Evolutionary conservation across 139 green algal genomes (phyloP).

Genomic region (Tetradesmus obliquus): DNA sequence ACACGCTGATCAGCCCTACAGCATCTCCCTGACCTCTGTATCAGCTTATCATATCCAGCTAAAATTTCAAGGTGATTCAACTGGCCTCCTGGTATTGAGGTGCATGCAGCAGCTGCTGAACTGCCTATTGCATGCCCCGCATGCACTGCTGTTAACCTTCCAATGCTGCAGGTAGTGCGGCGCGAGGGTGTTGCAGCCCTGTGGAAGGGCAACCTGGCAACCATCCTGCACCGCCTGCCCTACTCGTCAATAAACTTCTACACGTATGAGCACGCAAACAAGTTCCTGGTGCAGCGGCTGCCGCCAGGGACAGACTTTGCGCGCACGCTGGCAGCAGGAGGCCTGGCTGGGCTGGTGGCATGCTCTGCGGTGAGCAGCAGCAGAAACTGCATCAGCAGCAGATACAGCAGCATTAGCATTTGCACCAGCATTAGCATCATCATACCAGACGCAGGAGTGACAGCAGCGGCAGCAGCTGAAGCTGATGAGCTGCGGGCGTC

Average conservation of each 20-base stretch:
- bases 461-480: constrained; percentile 5
- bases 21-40: background rate
- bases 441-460: background rate
- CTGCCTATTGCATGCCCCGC: background rate
- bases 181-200: constrained; percentile 85
- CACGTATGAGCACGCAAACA: constrained; percentile 84
- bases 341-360: constrained; percentile 80
- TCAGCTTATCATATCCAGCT: too few species aligned
- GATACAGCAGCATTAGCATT: background rate
- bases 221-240: constrained; percentile 95
- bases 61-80: too few species aligned
- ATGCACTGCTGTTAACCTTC: background rate
- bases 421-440: background rate
- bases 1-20: background rate
- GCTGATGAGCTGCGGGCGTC: too few species aligned
- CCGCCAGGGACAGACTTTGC: constrained; percentile 56
- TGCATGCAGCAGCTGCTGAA: background rate
- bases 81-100: too few species aligned
- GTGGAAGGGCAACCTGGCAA: constrained; percentile 94
- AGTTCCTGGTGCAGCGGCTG: background rate
- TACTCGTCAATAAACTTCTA: constrained; percentile 98
- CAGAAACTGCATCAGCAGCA: background rate
- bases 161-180: constrained; percentile 53
- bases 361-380: constrained; percentile 80
- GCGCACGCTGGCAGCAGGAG: constrained; percentile 78